A percentile compares a stretch with the other conserved stretches of the same genome.
Evolutionary conservation across 1,139 yeast genomes (phyloP).

Genomic region (Maudiozyma humilis): DNA sequence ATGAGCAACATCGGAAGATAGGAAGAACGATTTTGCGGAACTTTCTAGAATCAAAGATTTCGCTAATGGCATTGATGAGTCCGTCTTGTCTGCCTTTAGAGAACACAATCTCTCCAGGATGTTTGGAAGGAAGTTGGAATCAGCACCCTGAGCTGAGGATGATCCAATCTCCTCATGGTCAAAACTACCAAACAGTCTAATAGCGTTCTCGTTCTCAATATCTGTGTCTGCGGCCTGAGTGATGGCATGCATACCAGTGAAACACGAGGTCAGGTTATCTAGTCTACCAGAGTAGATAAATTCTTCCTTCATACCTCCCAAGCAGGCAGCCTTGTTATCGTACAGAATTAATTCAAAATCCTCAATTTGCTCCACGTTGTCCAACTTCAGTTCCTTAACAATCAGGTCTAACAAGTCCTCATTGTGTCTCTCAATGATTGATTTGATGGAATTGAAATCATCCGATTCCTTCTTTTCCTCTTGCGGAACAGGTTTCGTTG

Average conservation of each 20-base stretch:
- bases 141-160: constrained; percentile 92
- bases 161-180: constrained; percentile 97
- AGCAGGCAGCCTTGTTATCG: constrained; percentile 72
- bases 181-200: constrained; percentile 69
- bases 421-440: constrained; percentile 68
- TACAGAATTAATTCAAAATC: constrained; percentile 86
- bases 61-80: constrained; percentile 22
- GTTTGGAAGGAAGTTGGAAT: constrained; percentile 80
- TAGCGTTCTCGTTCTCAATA: constrained; percentile 44
- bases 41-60: constrained; percentile 46
- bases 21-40: constrained; percentile 73
- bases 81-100: constrained; percentile 35
- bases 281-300: constrained; percentile 89
- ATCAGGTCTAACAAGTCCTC: constrained; percentile 57
- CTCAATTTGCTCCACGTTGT: constrained; percentile 49
- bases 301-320: constrained; percentile 88
- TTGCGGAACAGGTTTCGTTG: constrained; percentile 34
- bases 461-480: constrained; percentile 34
- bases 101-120: constrained; percentile 58
- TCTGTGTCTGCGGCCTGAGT: constrained; percentile 43
- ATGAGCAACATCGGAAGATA: constrained; percentile 95
- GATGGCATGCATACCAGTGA: constrained; percentile 65
- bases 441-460: constrained; percentile 54
- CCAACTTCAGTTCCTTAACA: constrained; percentile 53
- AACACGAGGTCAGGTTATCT: constrained; percentile 85